Evolutionary conservation across 768 basidiomycete genomes (phyloP).

Genomic region (Kwoniella sp.): DNA sequence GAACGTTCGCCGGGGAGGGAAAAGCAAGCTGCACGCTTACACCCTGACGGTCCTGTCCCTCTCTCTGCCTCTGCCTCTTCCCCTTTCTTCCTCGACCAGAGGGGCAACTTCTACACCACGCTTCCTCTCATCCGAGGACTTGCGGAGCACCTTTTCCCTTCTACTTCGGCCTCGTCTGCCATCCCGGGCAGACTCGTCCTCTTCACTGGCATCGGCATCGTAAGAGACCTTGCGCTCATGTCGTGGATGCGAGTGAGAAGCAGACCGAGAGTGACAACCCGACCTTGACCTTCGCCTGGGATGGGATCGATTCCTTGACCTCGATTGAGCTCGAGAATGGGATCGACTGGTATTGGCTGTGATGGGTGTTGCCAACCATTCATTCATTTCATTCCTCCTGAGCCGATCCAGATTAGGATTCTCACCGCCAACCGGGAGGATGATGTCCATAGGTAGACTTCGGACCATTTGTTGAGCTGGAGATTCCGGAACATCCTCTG

Average conservation of each 20-base stretch:
- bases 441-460: conserved; percentile 48
- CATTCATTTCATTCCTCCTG: conserved; percentile 5
- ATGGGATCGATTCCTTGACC: conserved; percentile 9
- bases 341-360: conserved; percentile 5
- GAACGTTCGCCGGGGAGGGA: no score
- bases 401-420: conserved; percentile 8
- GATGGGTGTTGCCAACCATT: conserved; percentile 13
- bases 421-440: conserved; percentile 24
- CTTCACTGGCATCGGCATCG: conserved; percentile 23
- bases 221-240: conserved; percentile 21
- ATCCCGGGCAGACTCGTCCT: conserved; percentile 7
- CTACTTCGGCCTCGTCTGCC: conserved; percentile 14
- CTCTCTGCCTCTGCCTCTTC: conserved; percentile 12
- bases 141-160: conserved; percentile 17
- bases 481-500: conserved; percentile 13
- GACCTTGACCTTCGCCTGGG: conserved; percentile 18
- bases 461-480: conserved; percentile 39
- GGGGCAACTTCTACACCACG: not conserved
- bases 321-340: not conserved
- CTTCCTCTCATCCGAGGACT: conserved; percentile 4
- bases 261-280: conserved; percentile 3
- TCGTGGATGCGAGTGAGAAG: conserved; percentile 8
- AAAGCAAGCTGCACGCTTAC: no score
- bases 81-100: conserved; percentile 4
- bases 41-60: conserved; percentile 18